phyloP scores from a whole-genome alignment of 768 basidiomycete species.

The Lepiota subincarnata region DNA sequence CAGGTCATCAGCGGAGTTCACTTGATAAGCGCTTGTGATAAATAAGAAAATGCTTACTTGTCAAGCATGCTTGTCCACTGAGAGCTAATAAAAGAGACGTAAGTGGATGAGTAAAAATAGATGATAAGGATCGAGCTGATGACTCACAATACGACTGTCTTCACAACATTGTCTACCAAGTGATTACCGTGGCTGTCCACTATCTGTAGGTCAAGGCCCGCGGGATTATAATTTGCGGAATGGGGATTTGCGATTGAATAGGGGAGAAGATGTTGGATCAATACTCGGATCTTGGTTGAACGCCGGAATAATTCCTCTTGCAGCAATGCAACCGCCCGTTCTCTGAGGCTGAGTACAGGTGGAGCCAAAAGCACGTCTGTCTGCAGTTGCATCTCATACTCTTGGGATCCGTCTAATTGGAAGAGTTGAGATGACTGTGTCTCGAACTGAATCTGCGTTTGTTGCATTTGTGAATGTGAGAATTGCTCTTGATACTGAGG shows the following conservation, averaged over 20 bases:
- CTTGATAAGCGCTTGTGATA: constrained; percentile 12
- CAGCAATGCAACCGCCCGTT: constrained; percentile 1
- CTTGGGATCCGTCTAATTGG: not conserved
- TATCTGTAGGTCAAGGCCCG: constrained; percentile 58
- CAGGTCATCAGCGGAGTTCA: not conserved
- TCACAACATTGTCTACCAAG: constrained; percentile 66
- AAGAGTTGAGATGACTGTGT: not conserved
- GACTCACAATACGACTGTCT: constrained; percentile 93
- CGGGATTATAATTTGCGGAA: constrained; percentile 82
- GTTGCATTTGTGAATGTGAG: not conserved
- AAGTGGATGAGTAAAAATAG: constrained; percentile 9
- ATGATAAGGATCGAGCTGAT: not conserved
- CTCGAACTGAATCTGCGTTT: not conserved
- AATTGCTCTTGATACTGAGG: not conserved
- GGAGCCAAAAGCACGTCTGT: not conserved
- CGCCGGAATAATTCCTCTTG: constrained; percentile 54
- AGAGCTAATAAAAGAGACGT: constrained; percentile 46
- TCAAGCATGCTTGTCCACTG: constrained; percentile 96
- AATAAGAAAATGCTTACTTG: constrained; percentile 46
- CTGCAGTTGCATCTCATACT: constrained; percentile 7
- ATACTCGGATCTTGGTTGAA: constrained; percentile 85
- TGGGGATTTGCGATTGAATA: constrained; percentile 84
- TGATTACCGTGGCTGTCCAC: constrained; percentile 70
- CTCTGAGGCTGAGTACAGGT: not conserved
- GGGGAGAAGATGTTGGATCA: constrained; percentile 74